These are phyloP conservation scores for Hygrocybe punicea DNA, from an alignment of 768 basidiomycete species.

Conservation along the genomic window DNA sequence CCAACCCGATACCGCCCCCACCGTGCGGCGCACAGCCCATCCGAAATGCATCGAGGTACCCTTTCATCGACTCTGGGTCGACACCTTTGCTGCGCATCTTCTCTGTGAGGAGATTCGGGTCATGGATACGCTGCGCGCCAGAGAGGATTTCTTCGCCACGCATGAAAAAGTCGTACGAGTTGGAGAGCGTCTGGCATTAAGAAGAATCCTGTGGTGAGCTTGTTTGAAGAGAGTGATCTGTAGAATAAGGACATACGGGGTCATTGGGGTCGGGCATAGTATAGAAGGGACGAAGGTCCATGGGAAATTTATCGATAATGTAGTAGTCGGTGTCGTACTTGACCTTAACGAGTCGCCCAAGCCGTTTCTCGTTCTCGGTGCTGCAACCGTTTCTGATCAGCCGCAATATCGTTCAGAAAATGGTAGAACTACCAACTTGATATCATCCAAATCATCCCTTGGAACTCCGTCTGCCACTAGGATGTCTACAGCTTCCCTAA, in stretches of 20 bases:
- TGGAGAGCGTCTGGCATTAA: conserved; percentile 89
- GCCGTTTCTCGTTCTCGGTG: conserved; percentile 92
- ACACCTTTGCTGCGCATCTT: conserved; percentile 86
- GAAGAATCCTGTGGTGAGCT: conserved; percentile 7
- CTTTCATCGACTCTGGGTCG: conserved; percentile 87
- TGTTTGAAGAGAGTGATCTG: background rate
- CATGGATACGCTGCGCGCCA: conserved; percentile 97
- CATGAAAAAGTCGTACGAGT: conserved; percentile 99
- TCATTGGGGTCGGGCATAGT: conserved; percentile 97
- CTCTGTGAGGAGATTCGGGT: conserved; percentile 73
- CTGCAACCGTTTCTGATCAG: conserved; percentile 38
- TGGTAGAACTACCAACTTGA: conserved; percentile 55
- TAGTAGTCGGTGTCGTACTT: conserved; percentile 99
- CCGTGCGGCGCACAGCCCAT: conserved; percentile 95
- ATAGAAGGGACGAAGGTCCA: conserved; percentile 94
- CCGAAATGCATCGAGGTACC: conserved; percentile 91
- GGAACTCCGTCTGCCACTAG: conserved; percentile 83
- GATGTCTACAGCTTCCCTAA: conserved; percentile 83
- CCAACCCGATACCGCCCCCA: conserved; percentile 92
- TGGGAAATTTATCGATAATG: conserved; percentile 98
- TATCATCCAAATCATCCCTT: conserved; percentile 79
- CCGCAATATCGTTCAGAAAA: conserved; percentile 6
- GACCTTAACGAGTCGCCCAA: conserved; percentile 83
- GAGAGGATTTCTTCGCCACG: conserved; percentile 98
- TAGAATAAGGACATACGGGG: conserved; percentile 51